Base-by-base conservation (phyloP, 495 filamentous ascomycete species). In the Penicillium cosmopolitanum region DNA sequence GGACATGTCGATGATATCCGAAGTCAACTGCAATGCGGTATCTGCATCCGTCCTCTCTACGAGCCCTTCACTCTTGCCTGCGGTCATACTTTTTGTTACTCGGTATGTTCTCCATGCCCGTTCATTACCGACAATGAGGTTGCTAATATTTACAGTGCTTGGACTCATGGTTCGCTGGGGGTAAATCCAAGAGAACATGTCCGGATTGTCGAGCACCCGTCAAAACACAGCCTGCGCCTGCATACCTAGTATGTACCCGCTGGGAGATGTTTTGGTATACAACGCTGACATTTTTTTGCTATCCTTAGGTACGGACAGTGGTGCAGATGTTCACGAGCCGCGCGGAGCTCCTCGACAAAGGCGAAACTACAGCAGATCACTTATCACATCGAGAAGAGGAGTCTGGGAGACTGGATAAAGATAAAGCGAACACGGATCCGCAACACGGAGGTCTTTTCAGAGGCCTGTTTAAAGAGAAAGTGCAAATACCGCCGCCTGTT, bases 51-150 rank as follows among this genome's bases (percentile, higher is more conserved):
- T 19, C 81, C 88, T 33, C 75, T 91, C 12, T 91, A 89, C 73
- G 88, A 91, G 63, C 88, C 88, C 8, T 91, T 87, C 69, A 87
- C 82, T 18, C 81, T 89, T 42, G 80, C 83, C 42, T 91, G 88
- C 63, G 88, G 88, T 1, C 88, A 91, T 72, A 89, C 88, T 5
- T 91, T 89, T 64, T 91, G 88, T 68, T 91, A 91, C 64, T 85
- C 81, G 44, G 85, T 88, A 57, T 65, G 81, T 69, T 18, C 12
- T 16, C 35, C 57, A 19, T 21, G 13, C 36, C 13, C 54, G 13
- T 28, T 34, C 55, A 46, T 35, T 13, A 11, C 13, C n/a, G 51
- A 5, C 9, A 50, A 38, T 13, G 42, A 35, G 15, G 16, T 55
- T 46, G 47, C 69, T 73, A 56, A 65, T 12, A 64, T 62, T 31